phyloP scores from a whole-genome alignment of 495 filamentous ascomycete species.

The Daldinia concentrica region DNA sequence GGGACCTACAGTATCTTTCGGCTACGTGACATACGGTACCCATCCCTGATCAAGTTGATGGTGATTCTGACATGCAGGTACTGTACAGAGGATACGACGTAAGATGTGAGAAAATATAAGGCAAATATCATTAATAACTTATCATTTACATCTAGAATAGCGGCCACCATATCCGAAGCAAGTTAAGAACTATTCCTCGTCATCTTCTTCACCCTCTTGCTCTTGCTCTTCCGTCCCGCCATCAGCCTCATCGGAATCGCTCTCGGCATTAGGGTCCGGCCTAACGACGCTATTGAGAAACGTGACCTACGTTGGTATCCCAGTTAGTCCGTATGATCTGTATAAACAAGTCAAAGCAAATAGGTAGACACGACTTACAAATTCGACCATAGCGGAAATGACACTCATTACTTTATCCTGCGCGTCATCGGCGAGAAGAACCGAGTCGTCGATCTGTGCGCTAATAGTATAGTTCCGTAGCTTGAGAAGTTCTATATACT shows the following conservation, averaged over 20 bases:
- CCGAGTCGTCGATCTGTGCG: constrained; percentile 66
- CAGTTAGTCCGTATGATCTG: constrained; percentile 23
- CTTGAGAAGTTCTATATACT: constrained; percentile 78
- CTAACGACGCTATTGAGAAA: constrained; percentile 71
- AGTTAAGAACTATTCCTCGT: not conserved
- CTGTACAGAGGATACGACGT: not conserved
- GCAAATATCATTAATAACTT: not conserved
- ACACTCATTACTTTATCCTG: constrained; percentile 64
- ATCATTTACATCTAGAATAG: not conserved
- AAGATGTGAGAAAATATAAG: not conserved
- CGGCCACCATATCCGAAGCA: not conserved
- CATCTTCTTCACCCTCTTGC: constrained; percentile 13
- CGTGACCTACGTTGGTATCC: constrained; percentile 55
- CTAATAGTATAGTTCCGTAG: constrained; percentile 79
- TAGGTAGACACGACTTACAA: constrained; percentile 59
- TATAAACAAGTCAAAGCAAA: not conserved
- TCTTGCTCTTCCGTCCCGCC: not conserved
- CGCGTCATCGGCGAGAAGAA: constrained; percentile 60
- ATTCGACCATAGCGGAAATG: constrained; percentile 68
- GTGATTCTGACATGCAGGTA: too few species aligned
- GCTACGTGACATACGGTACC: too few species aligned
- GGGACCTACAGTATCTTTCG: not conserved
- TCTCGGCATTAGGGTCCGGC: constrained; percentile 64
- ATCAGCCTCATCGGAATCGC: constrained; percentile 41
- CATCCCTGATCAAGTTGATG: too few species aligned